Evolutionary conservation across 805 yeast genomes (phyloP), one percentile per base, ranked within the genome.

Genomic region (Candida broadrunensis): DNA sequence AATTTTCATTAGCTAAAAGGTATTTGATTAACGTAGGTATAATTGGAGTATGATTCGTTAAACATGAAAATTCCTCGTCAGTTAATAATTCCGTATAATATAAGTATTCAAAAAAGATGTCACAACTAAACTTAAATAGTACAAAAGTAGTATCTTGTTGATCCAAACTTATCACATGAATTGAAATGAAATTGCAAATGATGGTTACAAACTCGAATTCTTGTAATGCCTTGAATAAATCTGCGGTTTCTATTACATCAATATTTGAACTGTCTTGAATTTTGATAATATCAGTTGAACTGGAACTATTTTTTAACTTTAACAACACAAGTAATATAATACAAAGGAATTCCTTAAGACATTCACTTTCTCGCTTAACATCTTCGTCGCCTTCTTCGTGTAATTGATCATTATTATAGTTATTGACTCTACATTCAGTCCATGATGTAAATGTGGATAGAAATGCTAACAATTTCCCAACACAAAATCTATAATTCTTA

Each of bases 71-170:
- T 38, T 70, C 74, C 13, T 38, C 43, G 44, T 67, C 73, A 12
- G 55, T 45, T 13, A 70, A 52, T 17, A 68, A 49, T 35, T 61
- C 69, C 1, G 54, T 52, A 35, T 62, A 58, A 53, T 58, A 68
- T 21, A 70, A 53, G 43, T 69, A 70, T 50, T 67, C 72, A 44
- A 70, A 70, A 20, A 70, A 48, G 7, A 66, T 62, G 45, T 70
- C 74, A 46, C 74, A 60, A 30, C 58, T 48, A 44, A 70, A 65
- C 43, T 67, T 67, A 24, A 70, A 46, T 5, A 68, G 41, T 8
- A 65, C 62, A 47, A 52, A 67, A 6, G 65, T 51, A 5, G 63
- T 45, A 14, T 52, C 49, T 13, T 55, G 34, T 13, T 38, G 19
- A 24, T 53, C 49, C 2, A 54, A 43, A 3, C 47, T 38, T 5